Conservation (phyloP, 129 eudicot genomes). For the Centrapalus pauciflorus region DNA sequence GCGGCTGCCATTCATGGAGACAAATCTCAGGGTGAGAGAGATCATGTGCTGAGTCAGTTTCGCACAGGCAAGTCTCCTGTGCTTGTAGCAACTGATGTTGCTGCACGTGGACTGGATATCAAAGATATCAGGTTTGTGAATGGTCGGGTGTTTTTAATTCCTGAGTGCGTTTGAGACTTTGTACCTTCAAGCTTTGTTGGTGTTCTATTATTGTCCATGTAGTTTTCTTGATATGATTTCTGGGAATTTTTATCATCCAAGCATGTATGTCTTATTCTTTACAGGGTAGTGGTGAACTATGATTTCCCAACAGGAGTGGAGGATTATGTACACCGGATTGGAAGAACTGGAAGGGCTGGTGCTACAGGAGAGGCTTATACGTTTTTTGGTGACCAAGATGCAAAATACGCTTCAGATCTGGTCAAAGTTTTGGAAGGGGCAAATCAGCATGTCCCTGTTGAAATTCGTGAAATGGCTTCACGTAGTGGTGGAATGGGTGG, state of each 20-base stretch:
- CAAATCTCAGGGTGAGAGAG: constrained; percentile 87
- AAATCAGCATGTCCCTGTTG: constrained; percentile 71
- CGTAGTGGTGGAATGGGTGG: constrained; percentile 89
- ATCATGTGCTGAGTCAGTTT: constrained; percentile 74
- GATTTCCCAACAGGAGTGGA: constrained; percentile 96
- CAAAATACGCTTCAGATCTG: constrained; percentile 78
- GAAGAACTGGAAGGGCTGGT: constrained; percentile 99
- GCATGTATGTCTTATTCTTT: not conserved
- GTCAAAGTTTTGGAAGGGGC: constrained; percentile 91
- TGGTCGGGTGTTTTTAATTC: not conserved
- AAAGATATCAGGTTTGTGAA: constrained; percentile 81
- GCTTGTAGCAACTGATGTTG: constrained; percentile 98
- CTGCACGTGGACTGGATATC: constrained; percentile 94
- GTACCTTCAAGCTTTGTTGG: not conserved
- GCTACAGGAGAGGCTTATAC: constrained; percentile 94
- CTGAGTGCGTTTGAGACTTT: not conserved
- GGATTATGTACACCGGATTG: constrained; percentile 98
- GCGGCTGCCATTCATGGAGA: constrained; percentile 99
- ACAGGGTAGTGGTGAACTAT: constrained; percentile 88
- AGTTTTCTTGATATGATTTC: not conserved
- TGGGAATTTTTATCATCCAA: too few species aligned
- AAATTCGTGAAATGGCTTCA: constrained; percentile 75
- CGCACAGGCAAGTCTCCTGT: constrained; percentile 83
- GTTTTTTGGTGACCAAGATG: constrained; percentile 73
- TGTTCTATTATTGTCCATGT: not conserved